Base-by-base conservation (phyloP, 371 early-diverging fungal genomes). In the Rhizopus delemar region DNA sequence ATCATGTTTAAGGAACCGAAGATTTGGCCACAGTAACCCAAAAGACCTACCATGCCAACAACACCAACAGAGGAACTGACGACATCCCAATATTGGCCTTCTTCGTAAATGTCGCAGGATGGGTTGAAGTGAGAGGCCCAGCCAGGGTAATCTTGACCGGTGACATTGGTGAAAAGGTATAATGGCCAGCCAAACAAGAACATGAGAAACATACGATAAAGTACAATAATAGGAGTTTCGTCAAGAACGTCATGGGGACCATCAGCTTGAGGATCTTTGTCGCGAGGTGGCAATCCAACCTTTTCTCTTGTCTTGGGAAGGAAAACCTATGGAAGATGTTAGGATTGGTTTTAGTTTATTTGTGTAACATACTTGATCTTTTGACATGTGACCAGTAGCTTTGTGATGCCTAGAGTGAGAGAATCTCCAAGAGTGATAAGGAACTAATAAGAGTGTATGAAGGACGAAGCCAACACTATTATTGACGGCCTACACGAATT, bases 81-180 rank as follows among this genome's bases (percentile, higher is more conserved):
- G 12, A 95, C 80, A 56, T 86, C 79, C 68, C 56, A 59, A 68
- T 69, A 81, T 63, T 93, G 88, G 59, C 79, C 71, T 28, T 86
- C 70, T 43, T 88, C 86, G 69, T 90, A 95, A 60, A 95, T 84
- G 46, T 83, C 85, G 32, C 91, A 77, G 41, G 60, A 60, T 13
- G 94, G 88, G 75, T 87, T 82, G 74, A 93, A 93, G 73, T 95
- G 95, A 56, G 91, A 91, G 6, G 90, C 81, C 82, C 92, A 92
- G 9, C 70, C 77, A 56, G 78, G 75, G 70, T 86, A 89, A 56
- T 78, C 58, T 67, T 90, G 91, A 8, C 91, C 91, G 16, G 90
- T 85, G 11, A 73, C 81, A 66, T 93, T 93, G 59, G 76, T 62
- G 57, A 86, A 66, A 48, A 95, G 69, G 64, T 95, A 95, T 35